Base-by-base conservation (phyloP, 1,139 yeast species). In the Ogataea hybrid region DNA sequence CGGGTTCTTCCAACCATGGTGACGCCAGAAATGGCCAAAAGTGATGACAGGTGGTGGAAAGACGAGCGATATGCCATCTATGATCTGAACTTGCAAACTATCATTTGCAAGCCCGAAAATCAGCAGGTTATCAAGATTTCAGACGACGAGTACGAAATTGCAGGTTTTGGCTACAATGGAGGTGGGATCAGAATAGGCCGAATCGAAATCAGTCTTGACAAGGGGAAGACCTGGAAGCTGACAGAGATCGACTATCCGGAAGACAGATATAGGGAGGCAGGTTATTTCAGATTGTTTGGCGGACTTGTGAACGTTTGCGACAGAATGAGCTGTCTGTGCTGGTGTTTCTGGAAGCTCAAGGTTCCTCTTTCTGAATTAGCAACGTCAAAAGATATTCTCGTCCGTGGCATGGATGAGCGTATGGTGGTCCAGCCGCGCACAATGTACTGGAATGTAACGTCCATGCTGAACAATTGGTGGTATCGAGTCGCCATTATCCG, bases 401-500 rank as follows among this genome's bases (percentile, higher is more conserved):
- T 63, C 6, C 53, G 68, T 34, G 67, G 59, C 1, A 63, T 63
- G 67, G 67, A 63, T 42, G 58, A 54, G 25, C 50, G 61, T 18
- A 63, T 63, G 67, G 54, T 50, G 17, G 50, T 54, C 12, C 68
- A 64, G 43, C 68, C 68, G 8, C 52, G 66, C 38, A 58, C 60
- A 37, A 62, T 63, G 66, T 63, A 64, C 44, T 64, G 68, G 67
- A 64, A 62, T 41, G 64, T 64, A 15, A 58, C 64, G 21, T 61
- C 65, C 2, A 64, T 64, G 68, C 46, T 62, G 43, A 62, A 62
- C 41, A 64, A 64, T 37, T 62, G 67, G 62, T 63, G 67, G 67
- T 63, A 59, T 42, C 45, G 67, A 11, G 59, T 64, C 10, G 67
- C 67, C 3, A 57, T 62, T 14, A 47, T 48, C 17, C 50, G 20